Base-by-base conservation (phyloP, 306 rosid genomes). In the Acacia crassicarpa region DNA sequence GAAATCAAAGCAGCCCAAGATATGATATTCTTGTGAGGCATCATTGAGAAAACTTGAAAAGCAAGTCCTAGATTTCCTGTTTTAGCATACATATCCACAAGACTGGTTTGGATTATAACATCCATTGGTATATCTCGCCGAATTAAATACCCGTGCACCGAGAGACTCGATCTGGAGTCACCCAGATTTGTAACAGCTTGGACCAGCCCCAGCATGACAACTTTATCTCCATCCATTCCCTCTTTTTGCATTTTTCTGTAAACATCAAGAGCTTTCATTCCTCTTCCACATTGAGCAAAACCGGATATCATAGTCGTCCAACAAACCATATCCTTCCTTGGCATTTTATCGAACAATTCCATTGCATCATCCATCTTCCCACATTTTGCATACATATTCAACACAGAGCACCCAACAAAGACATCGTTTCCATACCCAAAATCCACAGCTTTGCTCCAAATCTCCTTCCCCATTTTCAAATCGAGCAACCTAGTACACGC, bases 1-100 rank as follows among this genome's bases (percentile, higher is more conserved):
- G 88, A 81, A 73, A 89, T 81, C 82, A 89, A 62, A 20, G 88
- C 88, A 67, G 83, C 85, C 92, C 83, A 89, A 48, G 89, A 89
- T 54, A 85, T 51, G 20, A 61, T 79, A 81, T 78, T 85, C 80
- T 79, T 85, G 32, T 9, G 67, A 76, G 77, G 56, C 92, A 87
- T 89, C 25, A 17, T 75, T 27, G 54, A 59, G 49, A 87, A 89
- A 20, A 89, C 75, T 23, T 61, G 22, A 76, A 35, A 76, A 76
- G 88, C 90, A 53, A 81, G 75, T 69, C 76, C 86, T 76, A 81
- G 32, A 77, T 67, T 67, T 25, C 86, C 83, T 25, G 23, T 67
- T 86, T 87, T 89, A 8, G 84, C 86, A 83, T 83, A 76, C 85
- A 85, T 83, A 76, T 89, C 82, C 13, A 83, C 83, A 17, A 87